These are phyloP conservation scores for Penicillium desertorum DNA, from an alignment of 495 filamentous ascomycete genomes.

Conservation along the genomic window DNA sequence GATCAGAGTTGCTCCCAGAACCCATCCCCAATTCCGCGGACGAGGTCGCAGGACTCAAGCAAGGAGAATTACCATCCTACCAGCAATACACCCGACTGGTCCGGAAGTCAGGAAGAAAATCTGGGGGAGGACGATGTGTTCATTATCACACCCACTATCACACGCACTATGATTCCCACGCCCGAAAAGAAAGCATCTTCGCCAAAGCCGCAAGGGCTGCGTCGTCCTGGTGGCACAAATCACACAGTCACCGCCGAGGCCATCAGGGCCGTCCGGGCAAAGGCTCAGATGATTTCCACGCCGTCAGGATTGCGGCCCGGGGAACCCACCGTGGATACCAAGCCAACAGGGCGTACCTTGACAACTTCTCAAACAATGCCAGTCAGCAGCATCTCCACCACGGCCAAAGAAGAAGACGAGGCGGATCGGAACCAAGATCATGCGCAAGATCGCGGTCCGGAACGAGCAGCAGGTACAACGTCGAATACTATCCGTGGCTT, in stretches of 20 bases:
- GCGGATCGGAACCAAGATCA: slow-evolving; percentile 5
- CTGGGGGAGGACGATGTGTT: slow-evolving; percentile 43
- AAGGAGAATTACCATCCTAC: slow-evolving; percentile 32
- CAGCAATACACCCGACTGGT: slow-evolving; percentile 12
- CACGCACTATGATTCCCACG: slow-evolving; percentile 38
- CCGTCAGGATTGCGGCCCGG: slow-evolving; percentile 35
- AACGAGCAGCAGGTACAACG: slow-evolving; percentile 17
- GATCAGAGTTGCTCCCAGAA: slow-evolving; percentile 28
- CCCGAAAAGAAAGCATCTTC: slow-evolving; percentile 20
- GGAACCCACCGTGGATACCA: slow-evolving; percentile 27
- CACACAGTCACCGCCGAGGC: slow-evolving; percentile 30
- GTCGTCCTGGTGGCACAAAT: slow-evolving; percentile 29
- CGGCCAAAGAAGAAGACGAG: slow-evolving; percentile 9
- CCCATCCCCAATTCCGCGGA: slow-evolving; percentile 19
- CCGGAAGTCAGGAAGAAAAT: slow-evolving; percentile 21
- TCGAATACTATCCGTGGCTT: slow-evolving; percentile 39
- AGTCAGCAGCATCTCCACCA: slow-evolving; percentile 1
- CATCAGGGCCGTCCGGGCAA: slow-evolving; percentile 34
- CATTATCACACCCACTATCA: slow-evolving; percentile 53
- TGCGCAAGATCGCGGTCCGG: neutral
- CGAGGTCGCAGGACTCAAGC: slow-evolving; percentile 19
- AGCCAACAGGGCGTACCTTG: slow-evolving; percentile 26
- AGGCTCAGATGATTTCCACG: slow-evolving; percentile 33
- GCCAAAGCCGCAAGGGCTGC: slow-evolving; percentile 25
- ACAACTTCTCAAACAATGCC: slow-evolving; percentile 23